These are phyloP conservation scores for Kwoniella heveanensis DNA, from an alignment of 768 basidiomycete species.

Conservation along the genomic window DNA sequence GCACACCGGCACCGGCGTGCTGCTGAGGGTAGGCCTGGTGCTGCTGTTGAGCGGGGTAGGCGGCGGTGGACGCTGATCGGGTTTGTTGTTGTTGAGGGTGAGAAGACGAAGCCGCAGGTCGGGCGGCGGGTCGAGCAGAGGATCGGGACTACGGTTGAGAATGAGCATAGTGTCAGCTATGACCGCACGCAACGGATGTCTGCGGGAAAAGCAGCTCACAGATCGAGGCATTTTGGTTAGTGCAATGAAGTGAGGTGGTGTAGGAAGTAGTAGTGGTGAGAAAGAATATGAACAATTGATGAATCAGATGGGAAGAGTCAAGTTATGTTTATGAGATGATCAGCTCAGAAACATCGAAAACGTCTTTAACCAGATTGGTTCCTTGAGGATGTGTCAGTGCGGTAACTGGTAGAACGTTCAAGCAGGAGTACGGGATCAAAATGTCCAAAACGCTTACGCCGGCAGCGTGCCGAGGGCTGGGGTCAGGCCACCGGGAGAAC, in stretches of 20 bases:
- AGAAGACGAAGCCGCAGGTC: conserved; percentile 43
- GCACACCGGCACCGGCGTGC: conserved; percentile 21
- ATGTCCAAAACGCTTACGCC: neutral
- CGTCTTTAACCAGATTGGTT: neutral
- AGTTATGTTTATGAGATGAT: too few species aligned
- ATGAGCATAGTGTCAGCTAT: conserved; percentile 15
- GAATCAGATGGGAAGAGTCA: neutral
- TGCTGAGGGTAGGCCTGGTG: conserved; percentile 28
- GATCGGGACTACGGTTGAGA: conserved; percentile 31
- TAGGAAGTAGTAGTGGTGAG: neutral
- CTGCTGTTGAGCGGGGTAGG: conserved; percentile 40
- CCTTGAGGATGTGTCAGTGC: neutral
- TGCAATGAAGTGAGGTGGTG: neutral
- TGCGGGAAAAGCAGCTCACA: conserved; percentile 36
- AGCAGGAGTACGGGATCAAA: neutral
- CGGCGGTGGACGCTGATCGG: conserved; percentile 34
- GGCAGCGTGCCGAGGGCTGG: neutral
- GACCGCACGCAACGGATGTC: neutral
- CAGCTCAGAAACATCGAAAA: conserved; percentile 6
- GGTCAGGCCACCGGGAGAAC: too few species aligned
- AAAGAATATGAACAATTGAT: neutral
- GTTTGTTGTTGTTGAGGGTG: conserved; percentile 32
- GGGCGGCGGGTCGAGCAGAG: conserved; percentile 50
- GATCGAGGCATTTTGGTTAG: conserved; percentile 42
- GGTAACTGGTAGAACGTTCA: conserved; percentile 16